Base-by-base conservation (phyloP, 1,284 basidiomycete genomes). In the Irpex sp. region DNA sequence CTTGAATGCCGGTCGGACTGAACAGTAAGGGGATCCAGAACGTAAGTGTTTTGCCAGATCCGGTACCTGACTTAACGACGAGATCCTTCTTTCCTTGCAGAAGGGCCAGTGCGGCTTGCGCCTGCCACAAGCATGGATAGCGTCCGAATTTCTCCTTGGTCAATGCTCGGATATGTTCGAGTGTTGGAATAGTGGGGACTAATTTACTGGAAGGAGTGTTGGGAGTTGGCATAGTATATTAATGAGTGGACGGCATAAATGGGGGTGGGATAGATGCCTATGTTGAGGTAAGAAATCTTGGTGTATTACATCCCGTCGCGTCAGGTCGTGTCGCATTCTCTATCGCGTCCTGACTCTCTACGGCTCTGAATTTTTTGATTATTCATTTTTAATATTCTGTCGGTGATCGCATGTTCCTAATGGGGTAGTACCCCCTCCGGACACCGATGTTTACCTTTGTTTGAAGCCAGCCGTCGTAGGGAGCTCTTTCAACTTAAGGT, bases 1-100 rank as follows among this genome's bases (percentile, higher is more conserved):
- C 62, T 13, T 67, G 64, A 5, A 74, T 73, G 3, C 73, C 70
- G 8, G 66, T 54, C 7, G 66, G 59, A 6, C 65, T 54, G 59
- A 74, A 73, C 1, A 76, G 63, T 0, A 75, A 65, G 1, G 72
- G 73, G 21, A 76, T 68, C 70, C 72, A 76, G 61, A 75, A 75
- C 3, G 72, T 70, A 0, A 75, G 62, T 1, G 72, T 74, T 59
- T 76, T 76, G 0, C 74, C 74, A 0, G 68, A 66, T 0, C 74
- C 73, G 0, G 72, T 75, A 0, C 49, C 49, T 5, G 66, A 65
- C 2, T 72, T 69, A 19, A 74, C 65, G 8, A 60, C 64, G 1
- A 75, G 40, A 7, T 73, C 63, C 59, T 73, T 68, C 3, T 66
- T 52, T 1, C 64, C 61, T 4, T 58, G 38, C 2, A 71, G 58